Base-by-base conservation (phyloP, 2,329 filamentous ascomycete genomes). In the Fusarium longipes region DNA sequence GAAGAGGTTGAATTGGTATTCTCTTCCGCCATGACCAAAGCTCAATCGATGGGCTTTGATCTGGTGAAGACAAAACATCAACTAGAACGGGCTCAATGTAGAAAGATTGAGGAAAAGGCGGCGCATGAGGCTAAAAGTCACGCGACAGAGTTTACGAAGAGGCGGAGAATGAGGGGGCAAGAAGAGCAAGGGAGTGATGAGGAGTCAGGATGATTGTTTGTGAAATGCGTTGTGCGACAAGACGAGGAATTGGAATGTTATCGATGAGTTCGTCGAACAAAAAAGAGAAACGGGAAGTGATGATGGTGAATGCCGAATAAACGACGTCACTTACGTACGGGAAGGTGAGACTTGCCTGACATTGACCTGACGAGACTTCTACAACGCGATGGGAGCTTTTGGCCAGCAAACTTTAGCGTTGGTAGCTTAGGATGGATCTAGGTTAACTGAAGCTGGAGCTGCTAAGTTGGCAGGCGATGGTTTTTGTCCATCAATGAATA, bases 271-370 rank as follows among this genome's bases (percentile, higher is more conserved):
- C 59, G 43, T 50, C 40, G 45, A 49, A 45, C 25, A 57, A 36
- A 29, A 40, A 51, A 49, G 44, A 60, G 40, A 63, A 17, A 49
- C 30, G 45, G 32, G 30, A 49, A 49, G 33, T 36, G 45, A 48
- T 49, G 45, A 48, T 48, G 45, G 33, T 38, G 30, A 49, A 14
- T 59, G 52, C 50, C 58, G 32, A 38, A 24, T 40, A 47, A 50
- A 60, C 36, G 62, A 67, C 65, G 66, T 69, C 66, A 68, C 66
- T 65, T 65, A 27, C 18, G 27, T 29, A 60, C 17, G 33, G n/a
- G 24, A 53, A 24, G 42, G 33, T 47, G 35, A 62, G 48, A 47
- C 57, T 35, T 27, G 27, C 20, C 18, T 22, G 15, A 22, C n/a
- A n/a, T 35, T 45, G n/a, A 29, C 25, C 40, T 43, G 25, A 43